Percentiles rank a stretch among this genome's conserved stretches.
Evolutionary conservation across 345 rosid genomes (phyloP).

Genomic region (Populus pruinosa): DNA sequence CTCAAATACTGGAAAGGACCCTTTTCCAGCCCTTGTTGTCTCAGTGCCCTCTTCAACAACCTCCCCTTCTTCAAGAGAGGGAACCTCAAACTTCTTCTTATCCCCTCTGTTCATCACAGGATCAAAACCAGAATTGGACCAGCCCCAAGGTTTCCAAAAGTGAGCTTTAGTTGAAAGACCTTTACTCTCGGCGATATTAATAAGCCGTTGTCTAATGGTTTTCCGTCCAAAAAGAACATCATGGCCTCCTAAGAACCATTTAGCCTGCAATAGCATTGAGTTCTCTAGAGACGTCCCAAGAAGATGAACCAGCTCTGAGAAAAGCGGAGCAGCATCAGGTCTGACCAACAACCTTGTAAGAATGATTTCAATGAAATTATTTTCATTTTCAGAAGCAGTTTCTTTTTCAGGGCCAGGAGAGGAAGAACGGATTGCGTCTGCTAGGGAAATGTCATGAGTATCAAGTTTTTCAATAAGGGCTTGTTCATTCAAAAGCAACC

Average conservation of each 20-base stretch:
- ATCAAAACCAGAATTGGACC: conserved; percentile 54
- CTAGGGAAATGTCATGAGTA: conserved; percentile 57
- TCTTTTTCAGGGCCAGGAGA: conserved; percentile 67
- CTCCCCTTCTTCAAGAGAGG: conserved; percentile 91
- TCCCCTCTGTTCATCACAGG: conserved; percentile 40
- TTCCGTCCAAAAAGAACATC: conserved; percentile 93
- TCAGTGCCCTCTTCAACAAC: conserved; percentile 71
- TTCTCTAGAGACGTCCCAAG: conserved; percentile 97
- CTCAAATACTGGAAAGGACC: conserved; percentile 38
- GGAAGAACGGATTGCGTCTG: conserved; percentile 72
- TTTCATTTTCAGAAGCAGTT: conserved; percentile 86
- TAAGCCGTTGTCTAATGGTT: conserved; percentile 79
- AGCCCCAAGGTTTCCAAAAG: conserved; percentile 93
- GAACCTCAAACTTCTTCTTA: conserved; percentile 56
- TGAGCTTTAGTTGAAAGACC: conserved; percentile 71
- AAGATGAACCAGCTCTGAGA: conserved; percentile 90
- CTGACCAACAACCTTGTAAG: conserved; percentile 92
- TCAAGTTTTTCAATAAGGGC: conserved; percentile 83
- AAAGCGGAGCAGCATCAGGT: conserved; percentile 94
- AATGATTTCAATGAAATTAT: conserved; percentile 74
- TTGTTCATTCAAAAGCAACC: conserved; percentile 96
- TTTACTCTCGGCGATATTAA: conserved; percentile 71
- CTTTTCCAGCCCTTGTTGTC: conserved; percentile 43
- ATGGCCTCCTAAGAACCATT: conserved; percentile 84
- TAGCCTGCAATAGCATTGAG: conserved; percentile 83